Evolutionary conservation across 2,329 filamentous ascomycete genomes (phyloP), one percentile per base, ranked within the genome.

Genomic region (Passalora sequoiae): DNA sequence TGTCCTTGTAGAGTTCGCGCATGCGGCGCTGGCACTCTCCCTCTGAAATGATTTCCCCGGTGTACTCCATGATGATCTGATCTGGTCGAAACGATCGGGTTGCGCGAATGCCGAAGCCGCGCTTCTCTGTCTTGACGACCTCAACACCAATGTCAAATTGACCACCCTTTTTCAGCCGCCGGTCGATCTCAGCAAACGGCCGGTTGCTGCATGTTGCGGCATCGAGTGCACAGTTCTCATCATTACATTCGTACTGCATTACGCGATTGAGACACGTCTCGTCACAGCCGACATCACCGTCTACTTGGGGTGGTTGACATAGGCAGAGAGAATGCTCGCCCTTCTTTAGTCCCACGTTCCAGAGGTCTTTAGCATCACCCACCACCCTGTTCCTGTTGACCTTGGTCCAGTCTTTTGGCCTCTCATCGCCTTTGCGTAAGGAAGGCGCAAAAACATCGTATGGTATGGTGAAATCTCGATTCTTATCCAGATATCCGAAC

Each of bases 61-160:
- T 91, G 62, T 98, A 98, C 62, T 98, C 92, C 69, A 97, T 91
- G 61, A 98, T 97, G 63, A 98, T 94, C 69, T 97, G 89, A 59
- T 91, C 82, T 1, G 89, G 80, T 44, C 83, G 75, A 64, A 97
- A 98, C 49, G 81, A 84, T 35, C 92, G 81, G 67, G 91, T 95
- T 62, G 86, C 87, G 49, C 92, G 84, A 38, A 98, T 88, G 40
- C 92, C 92, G 63, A 91, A 89, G 20, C 92, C 92, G 46, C 89
- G 82, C 66, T 94, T 86, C 15, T 73, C 69, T 1, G 92, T 97
- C 70, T 95, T 89, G 67, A 95, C 81, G 29, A 97, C 89, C 64
- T 98, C 92, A 6, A 98, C 89, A 35, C 92, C 92, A 47, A 95
- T 83, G 55, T 92, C 84, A 61, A 87, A 98, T 55, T 88, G 86